Base-by-base conservation (phyloP, 2,329 filamentous ascomycete genomes). In the Hypocreales sp. region DNA sequence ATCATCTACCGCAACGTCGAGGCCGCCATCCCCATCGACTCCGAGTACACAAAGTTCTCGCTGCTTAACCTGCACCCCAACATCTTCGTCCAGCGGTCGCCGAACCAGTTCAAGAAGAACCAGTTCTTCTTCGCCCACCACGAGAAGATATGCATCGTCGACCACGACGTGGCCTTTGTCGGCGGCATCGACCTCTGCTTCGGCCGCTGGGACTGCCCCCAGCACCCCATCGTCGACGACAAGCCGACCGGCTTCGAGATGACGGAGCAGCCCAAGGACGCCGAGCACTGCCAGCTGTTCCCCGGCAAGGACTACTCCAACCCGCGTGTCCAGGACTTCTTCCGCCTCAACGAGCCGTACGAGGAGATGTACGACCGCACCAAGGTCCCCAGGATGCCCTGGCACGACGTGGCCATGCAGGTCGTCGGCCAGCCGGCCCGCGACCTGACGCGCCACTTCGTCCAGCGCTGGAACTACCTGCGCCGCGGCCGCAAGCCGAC, bases 121-220 rank as follows among this genome's bases (percentile, higher is more conserved):
- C 92, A 93, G 24, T 98, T 98, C 59, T 98, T 98, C 61, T 98
- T 92, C 64, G 90, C 90, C 2, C 90, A 98, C 47, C 90, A 98
- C 53, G 90, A 98, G 51, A 98, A 98, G 55, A 69, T 98, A n/a
- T 87, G 84, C 44, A 74, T 98, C 22, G 80, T 98, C 12, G 90
- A 98, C 47, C 90, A 95, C 45, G 90, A 87, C 29, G 74, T 95
- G 26, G 90, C 87, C 8, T 95, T 98, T 49, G 76, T 93, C 26
- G 90, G 90, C 33, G 90, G 90, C 20, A 82, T 98, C 35, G 90
- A 98, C 58, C 62, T 98, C 14, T 98, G 90, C 54, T 94, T 95
- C 50, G 90, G 90, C 25, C 72, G 90, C 41, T 98, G 90, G 90
- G 90, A 95, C 48, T 92, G 83, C 24, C 87, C 90, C 8, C 82